phyloP scores from a whole-genome alignment of 495 filamentous ascomycete genomes.

The Penicillium goetzii region DNA sequence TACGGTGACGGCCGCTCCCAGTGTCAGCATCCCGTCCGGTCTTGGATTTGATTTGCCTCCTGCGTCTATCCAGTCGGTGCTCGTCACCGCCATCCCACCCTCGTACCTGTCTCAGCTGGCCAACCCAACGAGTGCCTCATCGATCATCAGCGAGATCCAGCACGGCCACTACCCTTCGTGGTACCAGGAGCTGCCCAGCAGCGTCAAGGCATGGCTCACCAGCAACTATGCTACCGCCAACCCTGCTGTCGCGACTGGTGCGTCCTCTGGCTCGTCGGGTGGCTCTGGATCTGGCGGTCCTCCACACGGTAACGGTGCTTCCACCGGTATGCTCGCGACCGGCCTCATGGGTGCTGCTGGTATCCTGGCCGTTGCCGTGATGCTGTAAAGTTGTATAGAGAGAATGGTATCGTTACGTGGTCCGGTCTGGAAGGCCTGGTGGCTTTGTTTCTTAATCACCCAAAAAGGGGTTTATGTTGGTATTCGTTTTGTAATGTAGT shows the following conservation, averaged over 20 bases:
- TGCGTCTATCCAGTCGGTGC: conserved; percentile 23
- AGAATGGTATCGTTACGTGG: not conserved
- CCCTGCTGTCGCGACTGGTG: not conserved
- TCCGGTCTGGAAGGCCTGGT: not conserved
- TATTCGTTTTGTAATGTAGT: conserved; percentile 2
- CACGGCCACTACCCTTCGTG: conserved; percentile 26
- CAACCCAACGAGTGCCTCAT: conserved; percentile 22
- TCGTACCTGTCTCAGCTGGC: conserved; percentile 29
- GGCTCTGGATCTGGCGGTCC: conserved; percentile 3
- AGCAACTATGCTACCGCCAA: conserved; percentile 16
- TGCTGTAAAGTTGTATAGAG: conserved; percentile 12
- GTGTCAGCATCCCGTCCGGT: conserved; percentile 19
- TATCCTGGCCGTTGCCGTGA: conserved; percentile 19
- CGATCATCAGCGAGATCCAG: conserved; percentile 23
- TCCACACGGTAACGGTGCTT: conserved; percentile 5
- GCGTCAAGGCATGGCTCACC: conserved; percentile 29
- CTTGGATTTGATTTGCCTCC: conserved; percentile 20
- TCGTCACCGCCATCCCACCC: conserved; percentile 25
- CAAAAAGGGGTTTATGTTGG: not conserved
- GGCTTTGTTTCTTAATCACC: not conserved
- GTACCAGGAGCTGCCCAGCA: conserved; percentile 27
- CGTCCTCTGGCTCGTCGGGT: conserved; percentile 2
- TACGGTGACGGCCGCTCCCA: conserved; percentile 22
- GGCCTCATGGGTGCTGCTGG: conserved; percentile 16
- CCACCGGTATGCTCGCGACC: conserved; percentile 7